These are phyloP conservation scores for Lindgomyces ingoldianus DNA, from an alignment of 495 filamentous ascomycete genomes.

Conservation along the genomic window DNA sequence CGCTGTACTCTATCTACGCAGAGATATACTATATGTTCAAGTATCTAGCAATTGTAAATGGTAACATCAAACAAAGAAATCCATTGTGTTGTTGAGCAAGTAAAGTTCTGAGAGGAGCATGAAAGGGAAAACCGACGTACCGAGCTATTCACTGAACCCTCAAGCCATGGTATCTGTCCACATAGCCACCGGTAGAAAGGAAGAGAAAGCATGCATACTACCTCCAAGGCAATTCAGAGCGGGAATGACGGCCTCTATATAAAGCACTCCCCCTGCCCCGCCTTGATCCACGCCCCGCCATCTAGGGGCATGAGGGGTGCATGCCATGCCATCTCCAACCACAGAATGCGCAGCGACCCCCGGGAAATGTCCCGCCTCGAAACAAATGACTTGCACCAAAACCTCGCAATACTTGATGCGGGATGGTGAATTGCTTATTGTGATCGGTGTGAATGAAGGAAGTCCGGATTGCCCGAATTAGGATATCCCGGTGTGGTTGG, in stretches of 20 bases:
- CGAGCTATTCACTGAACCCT: background rate
- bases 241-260: background rate
- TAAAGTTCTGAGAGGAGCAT: background rate
- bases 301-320: background rate
- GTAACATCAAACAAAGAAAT: background rate
- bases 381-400: background rate
- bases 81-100: background rate
- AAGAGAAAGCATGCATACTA: background rate
- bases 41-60: background rate
- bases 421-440: background rate
- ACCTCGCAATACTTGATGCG: background rate
- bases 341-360: background rate
- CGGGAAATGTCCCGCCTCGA: background rate
- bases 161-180: background rate
- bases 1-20: background rate
- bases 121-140: background rate
- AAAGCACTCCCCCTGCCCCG: background rate
- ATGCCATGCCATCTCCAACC: background rate
- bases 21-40: background rate
- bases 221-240: background rate
- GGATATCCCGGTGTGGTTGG: background rate
- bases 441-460: background rate
- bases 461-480: background rate
- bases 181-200: background rate
- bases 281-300: background rate